These are phyloP conservation scores for Mortierella sp. DNA, from an alignment of 371 early-diverging fungal species.

Conservation along the genomic window DNA sequence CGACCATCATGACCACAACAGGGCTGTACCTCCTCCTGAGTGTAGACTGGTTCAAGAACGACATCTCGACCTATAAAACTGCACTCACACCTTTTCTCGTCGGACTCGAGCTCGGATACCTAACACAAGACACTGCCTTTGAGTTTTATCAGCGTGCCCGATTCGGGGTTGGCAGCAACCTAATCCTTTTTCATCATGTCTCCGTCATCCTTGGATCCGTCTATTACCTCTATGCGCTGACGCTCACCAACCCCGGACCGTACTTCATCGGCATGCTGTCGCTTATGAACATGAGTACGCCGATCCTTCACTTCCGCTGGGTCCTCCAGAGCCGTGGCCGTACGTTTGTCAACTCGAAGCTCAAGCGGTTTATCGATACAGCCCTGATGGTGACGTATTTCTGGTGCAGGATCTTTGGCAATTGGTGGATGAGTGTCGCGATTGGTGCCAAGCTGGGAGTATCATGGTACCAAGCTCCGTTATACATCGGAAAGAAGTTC, in stretches of 20 bases:
- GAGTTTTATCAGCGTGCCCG: slow-evolving; percentile 47
- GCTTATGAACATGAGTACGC: slow-evolving; percentile 53
- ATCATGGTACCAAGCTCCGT: slow-evolving; percentile 28
- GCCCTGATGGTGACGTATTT: slow-evolving; percentile 39
- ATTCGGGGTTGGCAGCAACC: slow-evolving; percentile 53
- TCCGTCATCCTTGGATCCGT: slow-evolving; percentile 42
- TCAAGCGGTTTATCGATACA: slow-evolving; percentile 49
- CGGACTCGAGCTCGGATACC: slow-evolving; percentile 52
- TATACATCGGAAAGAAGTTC: slow-evolving; percentile 27
- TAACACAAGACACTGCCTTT: slow-evolving; percentile 49
- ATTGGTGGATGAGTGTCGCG: slow-evolving; percentile 52
- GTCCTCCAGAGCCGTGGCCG: slow-evolving; percentile 42
- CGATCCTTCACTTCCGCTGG: slow-evolving; percentile 52
- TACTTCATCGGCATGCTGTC: slow-evolving; percentile 54
- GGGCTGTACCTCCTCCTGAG: slow-evolving; percentile 39
- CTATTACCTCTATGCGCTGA: slow-evolving; percentile 46
- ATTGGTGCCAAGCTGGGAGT: slow-evolving; percentile 45
- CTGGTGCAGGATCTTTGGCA: slow-evolving; percentile 29
- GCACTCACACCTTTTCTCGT: slow-evolving; percentile 52
- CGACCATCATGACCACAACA: slow-evolving; percentile 44
- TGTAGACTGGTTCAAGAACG: slow-evolving; percentile 51
- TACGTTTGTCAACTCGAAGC: slow-evolving; percentile 37
- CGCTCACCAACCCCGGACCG: slow-evolving; percentile 44
- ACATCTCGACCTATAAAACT: slow-evolving; percentile 45
- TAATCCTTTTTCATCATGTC: slow-evolving; percentile 54